A percentile compares a stretch with the other conserved stretches of the same genome.
Conservation (phyloP, 2,329 filamentous ascomycete genomes). For the Thelonectria olida region DNA sequence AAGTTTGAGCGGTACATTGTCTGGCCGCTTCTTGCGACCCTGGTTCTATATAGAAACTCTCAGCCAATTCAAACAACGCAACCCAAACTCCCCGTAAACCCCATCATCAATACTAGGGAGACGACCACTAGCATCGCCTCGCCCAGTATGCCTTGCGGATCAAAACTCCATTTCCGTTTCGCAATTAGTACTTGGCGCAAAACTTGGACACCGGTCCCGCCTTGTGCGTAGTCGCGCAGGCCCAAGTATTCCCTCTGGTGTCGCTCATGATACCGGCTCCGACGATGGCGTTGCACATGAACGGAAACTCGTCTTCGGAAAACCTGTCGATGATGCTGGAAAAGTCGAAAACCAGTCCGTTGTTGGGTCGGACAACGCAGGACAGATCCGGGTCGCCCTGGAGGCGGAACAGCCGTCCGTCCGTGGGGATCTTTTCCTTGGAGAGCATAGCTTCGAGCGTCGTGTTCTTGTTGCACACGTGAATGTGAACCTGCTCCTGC, state of each 20-base stretch:
- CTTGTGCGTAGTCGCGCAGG: conserved; percentile 22
- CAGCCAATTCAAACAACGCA: too few relatives aligned
- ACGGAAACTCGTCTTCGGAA: neutral
- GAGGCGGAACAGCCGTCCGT: neutral
- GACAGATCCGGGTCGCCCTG: neutral
- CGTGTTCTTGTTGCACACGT: conserved; percentile 19
- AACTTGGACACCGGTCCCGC: conserved; percentile 17
- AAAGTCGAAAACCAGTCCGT: neutral
- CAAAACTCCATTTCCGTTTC: too few relatives aligned
- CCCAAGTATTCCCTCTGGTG: conserved; percentile 18
- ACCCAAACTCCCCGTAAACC: too few relatives aligned
- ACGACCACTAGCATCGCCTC: too few relatives aligned
- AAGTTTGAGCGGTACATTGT: too few relatives aligned
- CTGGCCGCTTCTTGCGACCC: too few relatives aligned
- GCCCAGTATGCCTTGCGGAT: too few relatives aligned
- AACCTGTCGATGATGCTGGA: too few relatives aligned
- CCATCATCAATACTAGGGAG: too few relatives aligned
- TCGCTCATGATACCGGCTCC: conserved; percentile 29
- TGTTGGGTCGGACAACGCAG: neutral
- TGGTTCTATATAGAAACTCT: too few relatives aligned
- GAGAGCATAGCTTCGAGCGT: conserved; percentile 4
- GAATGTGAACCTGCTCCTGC: conserved; percentile 28
- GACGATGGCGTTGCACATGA: conserved; percentile 10
- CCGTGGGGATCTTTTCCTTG: neutral
- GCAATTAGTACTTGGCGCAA: conserved; percentile 1